Conservation (phyloP, 2,329 filamentous ascomycete genomes). For the Clonostachys sp. region DNA sequence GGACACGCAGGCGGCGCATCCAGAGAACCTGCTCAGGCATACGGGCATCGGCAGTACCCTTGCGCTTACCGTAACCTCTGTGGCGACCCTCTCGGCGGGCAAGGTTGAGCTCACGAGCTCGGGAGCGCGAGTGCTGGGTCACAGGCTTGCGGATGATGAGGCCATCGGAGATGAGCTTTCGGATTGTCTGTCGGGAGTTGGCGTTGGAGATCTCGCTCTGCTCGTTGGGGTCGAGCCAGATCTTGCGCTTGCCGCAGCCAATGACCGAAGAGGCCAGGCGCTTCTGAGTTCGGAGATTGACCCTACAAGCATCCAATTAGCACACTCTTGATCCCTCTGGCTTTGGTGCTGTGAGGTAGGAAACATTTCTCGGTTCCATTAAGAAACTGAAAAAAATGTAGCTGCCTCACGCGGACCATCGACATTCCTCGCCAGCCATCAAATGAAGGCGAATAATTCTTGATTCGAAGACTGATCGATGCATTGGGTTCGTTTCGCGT, state of each 20-base stretch:
- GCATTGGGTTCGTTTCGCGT: no score
- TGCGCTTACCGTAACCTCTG: conserved; percentile 99
- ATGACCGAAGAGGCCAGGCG: conserved; percentile 98
- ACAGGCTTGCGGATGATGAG: conserved; percentile 99
- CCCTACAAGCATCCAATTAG: conserved; percentile 52
- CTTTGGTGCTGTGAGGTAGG: background rate
- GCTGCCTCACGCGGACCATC: no score
- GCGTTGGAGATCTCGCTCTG: conserved; percentile 99
- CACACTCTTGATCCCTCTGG: background rate
- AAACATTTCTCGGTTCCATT: background rate
- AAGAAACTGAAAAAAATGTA: no score
- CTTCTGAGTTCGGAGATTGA: conserved; percentile 99
- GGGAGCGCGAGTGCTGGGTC: conserved; percentile 98
- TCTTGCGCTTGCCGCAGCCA: conserved; percentile 99
- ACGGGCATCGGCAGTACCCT: conserved; percentile 99
- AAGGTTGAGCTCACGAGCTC: conserved; percentile 91
- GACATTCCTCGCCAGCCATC: no score
- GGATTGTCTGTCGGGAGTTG: conserved; percentile 99
- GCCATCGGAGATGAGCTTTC: conserved; percentile 99
- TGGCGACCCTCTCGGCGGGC: conserved; percentile 94
- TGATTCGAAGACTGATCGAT: no score
- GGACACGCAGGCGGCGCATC: conserved; percentile 99
- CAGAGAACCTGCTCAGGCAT: conserved; percentile 98
- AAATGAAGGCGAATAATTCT: no score
- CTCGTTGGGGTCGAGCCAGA: conserved; percentile 99